Evolutionary conservation across 495 filamentous ascomycete species (phyloP).

Genomic region (Aspergillus sclerotioniger): DNA sequence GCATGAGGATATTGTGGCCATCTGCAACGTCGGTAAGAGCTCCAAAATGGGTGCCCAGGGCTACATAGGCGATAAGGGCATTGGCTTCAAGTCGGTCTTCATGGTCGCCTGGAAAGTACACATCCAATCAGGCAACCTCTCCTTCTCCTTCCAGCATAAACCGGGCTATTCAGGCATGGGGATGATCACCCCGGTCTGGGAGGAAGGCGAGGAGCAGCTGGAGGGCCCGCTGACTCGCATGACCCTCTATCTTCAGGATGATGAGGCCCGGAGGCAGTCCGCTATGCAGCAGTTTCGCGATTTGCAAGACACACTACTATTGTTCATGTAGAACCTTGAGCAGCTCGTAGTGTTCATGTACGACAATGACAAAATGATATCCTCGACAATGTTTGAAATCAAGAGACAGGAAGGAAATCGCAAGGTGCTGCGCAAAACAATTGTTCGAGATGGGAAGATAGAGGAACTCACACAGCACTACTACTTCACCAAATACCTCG

Average conservation of each 20-base stretch:
- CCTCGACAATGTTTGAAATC: conserved; percentile 11
- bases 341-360: conserved; percentile 28
- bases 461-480: too few relatives aligned
- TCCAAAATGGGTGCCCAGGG: conserved; percentile 35
- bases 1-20: conserved; percentile 30
- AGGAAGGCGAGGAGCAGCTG: conserved; percentile 17
- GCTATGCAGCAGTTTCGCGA: conserved; percentile 31
- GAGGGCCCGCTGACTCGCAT: conserved; percentile 28
- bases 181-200: conserved; percentile 45
- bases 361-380: conserved; percentile 15
- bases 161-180: conserved; percentile 37
- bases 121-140: conserved; percentile 46
- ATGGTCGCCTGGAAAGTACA: conserved; percentile 44
- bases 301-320: conserved; percentile 31
- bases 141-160: conserved; percentile 41
- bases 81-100: conserved; percentile 56
- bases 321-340: conserved; percentile 38
- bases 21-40: conserved; percentile 36
- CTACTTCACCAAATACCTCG: conserved; percentile 22
- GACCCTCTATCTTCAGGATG: conserved; percentile 31
- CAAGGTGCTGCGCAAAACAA: too few relatives aligned
- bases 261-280: conserved; percentile 11
- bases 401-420: neutral
- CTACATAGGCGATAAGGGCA: conserved; percentile 51
- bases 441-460: too few relatives aligned